phyloP scores from a whole-genome alignment of 78 protist genomes.

The Dictyostelium purpureum region DNA sequence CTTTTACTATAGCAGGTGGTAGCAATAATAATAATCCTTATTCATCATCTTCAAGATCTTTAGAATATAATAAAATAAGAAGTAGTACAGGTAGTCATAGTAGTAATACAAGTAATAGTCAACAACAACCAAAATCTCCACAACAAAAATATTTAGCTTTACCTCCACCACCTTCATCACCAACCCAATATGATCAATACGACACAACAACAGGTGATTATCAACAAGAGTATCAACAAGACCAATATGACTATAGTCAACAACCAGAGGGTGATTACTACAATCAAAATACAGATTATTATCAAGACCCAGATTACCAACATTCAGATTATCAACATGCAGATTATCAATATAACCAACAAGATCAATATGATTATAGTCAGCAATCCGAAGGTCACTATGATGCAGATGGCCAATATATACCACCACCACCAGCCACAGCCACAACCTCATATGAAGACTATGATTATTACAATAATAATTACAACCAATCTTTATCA shows the following conservation, averaged over 20 bases:
- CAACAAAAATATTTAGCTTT: not conserved
- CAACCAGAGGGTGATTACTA: too few species aligned
- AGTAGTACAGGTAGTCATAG: not conserved
- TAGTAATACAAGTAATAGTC: not conserved
- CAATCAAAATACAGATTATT: too few species aligned
- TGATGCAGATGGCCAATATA: not conserved
- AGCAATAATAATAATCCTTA: not conserved
- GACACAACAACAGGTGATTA: too few species aligned
- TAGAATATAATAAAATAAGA: too few species aligned
- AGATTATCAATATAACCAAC: not conserved
- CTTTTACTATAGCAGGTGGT: not conserved
- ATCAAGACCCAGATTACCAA: not conserved
- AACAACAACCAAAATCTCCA: not conserved
- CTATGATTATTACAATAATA: not conserved
- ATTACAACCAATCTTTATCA: not conserved
- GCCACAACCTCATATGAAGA: not conserved
- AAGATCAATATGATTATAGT: not conserved
- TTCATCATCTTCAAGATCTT: not conserved
- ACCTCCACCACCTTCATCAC: slow-evolving; percentile 5
- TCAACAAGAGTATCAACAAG: not conserved
- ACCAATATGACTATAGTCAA: not conserved
- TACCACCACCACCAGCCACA: not conserved
- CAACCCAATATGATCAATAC: too few species aligned
- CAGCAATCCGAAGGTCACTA: not conserved
- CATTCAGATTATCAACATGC: not conserved